Evolutionary conservation across 495 filamentous ascomycete genomes (phyloP), one percentile per base, ranked within the genome.

Genomic region (Hypoxylon cercidicola): DNA sequence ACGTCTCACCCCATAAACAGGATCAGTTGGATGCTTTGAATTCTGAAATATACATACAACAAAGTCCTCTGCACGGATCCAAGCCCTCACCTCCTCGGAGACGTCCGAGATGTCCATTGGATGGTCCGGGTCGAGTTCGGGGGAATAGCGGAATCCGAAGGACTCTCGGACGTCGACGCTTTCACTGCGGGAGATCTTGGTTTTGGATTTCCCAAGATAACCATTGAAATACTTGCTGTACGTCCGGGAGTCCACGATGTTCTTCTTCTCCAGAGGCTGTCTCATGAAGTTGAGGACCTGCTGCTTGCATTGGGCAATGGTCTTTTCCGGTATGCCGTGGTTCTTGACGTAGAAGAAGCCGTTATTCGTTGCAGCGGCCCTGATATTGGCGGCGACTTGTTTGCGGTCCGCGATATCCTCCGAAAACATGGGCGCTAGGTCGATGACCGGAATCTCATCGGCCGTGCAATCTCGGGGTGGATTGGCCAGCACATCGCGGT

Each of bases 401-500:
- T 78, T 76, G 0, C 79, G 75, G 19, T 75, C 75, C 35, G 76
- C 65, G 0, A 78, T 39, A 1, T 70, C 65, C 18, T 73, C 64
- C 0, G 74, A 75, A 58, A 80, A 75, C 40, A 85, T 74, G n/a
- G 61, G 58, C 0, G 69, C 49, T 4, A 85, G 70, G 58, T 86
- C 82, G 49, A 85, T 81, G 23, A 87, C 72, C 0, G 85, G 85
- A 48, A 88, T 85, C 68, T 87, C 85, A 28, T 85, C 82, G n/a
- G 71, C 53, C 25, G 77, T 79, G 40, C 77, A 79, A 46, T 76
- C 69, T 54, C 75, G 68, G 32, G 77, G 73, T 12, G 71, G 72
- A 23, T 65, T 44, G 12, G 74, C 73, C 10, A 78, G 57, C 7
- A 79, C 76, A 60, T 75, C 74, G 18, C 75, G 74, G 51, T 71